Base-by-base conservation (phyloP, 78 protist species). In the Dictyostelium capitatum region DNA sequence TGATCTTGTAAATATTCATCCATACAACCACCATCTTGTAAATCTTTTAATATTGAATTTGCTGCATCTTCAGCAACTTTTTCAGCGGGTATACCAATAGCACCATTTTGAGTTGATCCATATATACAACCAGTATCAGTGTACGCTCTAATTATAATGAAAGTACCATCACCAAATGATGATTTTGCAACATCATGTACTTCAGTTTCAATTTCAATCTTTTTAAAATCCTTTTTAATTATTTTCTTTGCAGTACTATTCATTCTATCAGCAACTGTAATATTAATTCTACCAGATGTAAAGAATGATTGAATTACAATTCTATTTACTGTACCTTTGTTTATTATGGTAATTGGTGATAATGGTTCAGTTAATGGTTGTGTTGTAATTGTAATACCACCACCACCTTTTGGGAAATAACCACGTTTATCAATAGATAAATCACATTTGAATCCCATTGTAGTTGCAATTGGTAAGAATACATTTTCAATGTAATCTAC, bases 1-100 rank as follows among this genome's bases (percentile, higher is more conserved):
- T 97, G 98, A 73, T 97, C 98, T 82, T 96, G 97, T 12, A 90
- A 65, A 64, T 91, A 91, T 82, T 96, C 97, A 65, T 97, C 98
- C 25, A 95, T 84, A 46, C 97, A 95, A 65, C 89, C 98, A 25
- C 97, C 97, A 50, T 91, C 78, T n/a, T 20, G 46, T 14, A 96
- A 48, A 70, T 96, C 80, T 54, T 69, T 59, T 2, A 89, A 8
- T 30, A 96, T 28, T 20, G 50, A 46, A 28, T 59, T 32, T 12
- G 77, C 64, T 5, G 98, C 97, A 43, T 78, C 59, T 25, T 59
- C 50, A 2, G 89, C 98, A 9, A 95, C 92, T 8, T 41, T 62
- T 65, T 95, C 97, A 51, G 96, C 94, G 0, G 87, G 84, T 25
- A 85, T 72, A n/a, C 92, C 75, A 14, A 80, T 92, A 6, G 82